Base-by-base conservation (phyloP, 345 rosid species). In the Kernera saxatilis region DNA sequence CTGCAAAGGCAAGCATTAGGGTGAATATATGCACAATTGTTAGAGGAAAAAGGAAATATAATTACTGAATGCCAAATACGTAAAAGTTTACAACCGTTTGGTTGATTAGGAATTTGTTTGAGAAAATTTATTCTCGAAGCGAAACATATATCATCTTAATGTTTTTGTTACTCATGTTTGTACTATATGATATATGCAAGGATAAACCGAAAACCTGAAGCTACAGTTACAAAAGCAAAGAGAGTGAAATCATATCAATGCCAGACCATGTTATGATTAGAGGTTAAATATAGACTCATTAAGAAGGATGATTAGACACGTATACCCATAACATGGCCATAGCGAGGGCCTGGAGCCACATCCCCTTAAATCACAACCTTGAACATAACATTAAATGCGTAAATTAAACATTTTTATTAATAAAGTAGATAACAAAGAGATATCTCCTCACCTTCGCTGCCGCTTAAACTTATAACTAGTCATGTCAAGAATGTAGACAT, bases 321-420 rank as follows among this genome's bases (percentile, higher is more conserved):
- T n/a, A n/a, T n/a, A 77, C 80, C 93, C 89, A 93, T 90, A 14
- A 72, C 96, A 83, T 93, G 98, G 48, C 98, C 96, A 54, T 87
- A 90, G 19, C 96, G 91, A 74, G 97, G 97, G 35, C 96, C 91
- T 21, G 96, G 96, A 69, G 88, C 86, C 78, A 8, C 14, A 36
- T 71, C 84, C 29, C 93, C 93, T 83, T 76, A 84, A 33, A 86
- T 93, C 36, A 82, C 83, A 67, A 90, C 90, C 79, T 96, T 93
- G 71, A 67, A 70, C 14, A 19, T n/a, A 64, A 60, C 13, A 80
- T 53, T 33, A 62, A 62, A 30, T 36, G 43, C 17, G 9, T 23
- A 45, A 48, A 29, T n/a, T n/a, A 48, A 29, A 39, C 11, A 44
- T 22, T 10, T 26, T 11, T 11, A 64, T 8, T 30, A 41, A 58